phyloP scores from a whole-genome alignment of 768 basidiomycete species.

The Mycena haematopus region DNA sequence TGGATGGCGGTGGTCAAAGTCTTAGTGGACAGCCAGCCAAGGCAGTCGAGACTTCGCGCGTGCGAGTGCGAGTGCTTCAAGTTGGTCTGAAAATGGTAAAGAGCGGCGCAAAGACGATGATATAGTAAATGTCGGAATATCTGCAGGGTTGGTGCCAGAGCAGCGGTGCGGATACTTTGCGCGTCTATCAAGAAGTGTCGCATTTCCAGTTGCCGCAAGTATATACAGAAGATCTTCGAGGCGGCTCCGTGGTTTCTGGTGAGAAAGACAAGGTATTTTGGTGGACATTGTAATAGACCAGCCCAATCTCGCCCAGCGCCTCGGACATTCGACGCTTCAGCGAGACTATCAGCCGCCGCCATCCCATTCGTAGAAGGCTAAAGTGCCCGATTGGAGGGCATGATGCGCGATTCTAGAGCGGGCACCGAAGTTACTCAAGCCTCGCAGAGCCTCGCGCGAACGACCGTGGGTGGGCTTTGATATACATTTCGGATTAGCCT shows the following conservation, averaged over 20 bases:
- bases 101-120: constrained; percentile 6
- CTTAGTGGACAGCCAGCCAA: not conserved
- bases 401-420: not conserved
- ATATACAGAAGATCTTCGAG: too few relatives aligned
- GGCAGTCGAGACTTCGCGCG: constrained; percentile 1
- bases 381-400: not conserved
- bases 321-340: too few relatives aligned
- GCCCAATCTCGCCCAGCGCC: too few relatives aligned
- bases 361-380: not conserved
- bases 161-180: not conserved
- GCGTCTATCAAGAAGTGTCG: not conserved
- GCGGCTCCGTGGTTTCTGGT: too few relatives aligned
- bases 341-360: too few relatives aligned
- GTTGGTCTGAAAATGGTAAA: not conserved
- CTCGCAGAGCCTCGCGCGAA: not conserved
- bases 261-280: too few relatives aligned
- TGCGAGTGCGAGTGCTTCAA: too few relatives aligned
- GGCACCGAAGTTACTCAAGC: not conserved
- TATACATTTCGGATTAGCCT: too few relatives aligned
- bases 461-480: not conserved
- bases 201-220: not conserved
- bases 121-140: constrained; percentile 16
- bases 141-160: not conserved
- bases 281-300: too few relatives aligned
- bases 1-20: constrained; percentile 1